phyloP scores from a whole-genome alignment of 495 filamentous ascomycete species.

The Pseudoneurospora amorphoporcata region DNA sequence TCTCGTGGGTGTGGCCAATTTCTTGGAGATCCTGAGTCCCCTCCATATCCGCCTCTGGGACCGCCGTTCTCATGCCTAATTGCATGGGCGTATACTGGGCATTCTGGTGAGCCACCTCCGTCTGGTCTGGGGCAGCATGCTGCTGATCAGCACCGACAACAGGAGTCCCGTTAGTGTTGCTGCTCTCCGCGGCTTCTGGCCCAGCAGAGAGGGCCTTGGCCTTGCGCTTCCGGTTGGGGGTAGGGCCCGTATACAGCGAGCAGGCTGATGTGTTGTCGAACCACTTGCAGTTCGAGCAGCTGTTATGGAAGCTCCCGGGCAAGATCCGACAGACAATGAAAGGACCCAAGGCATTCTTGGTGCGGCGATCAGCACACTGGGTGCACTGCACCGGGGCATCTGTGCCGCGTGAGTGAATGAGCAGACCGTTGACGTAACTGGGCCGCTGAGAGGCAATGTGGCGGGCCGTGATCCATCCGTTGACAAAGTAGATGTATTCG shows the following conservation, averaged over 20 bases:
- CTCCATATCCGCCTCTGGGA: not conserved
- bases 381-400: constrained; percentile 15
- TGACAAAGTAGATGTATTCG: constrained; percentile 22
- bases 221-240: constrained; percentile 26
- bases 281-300: constrained; percentile 31
- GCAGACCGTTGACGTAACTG: constrained; percentile 26
- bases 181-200: not conserved
- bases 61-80: not conserved
- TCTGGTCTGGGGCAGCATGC: not conserved
- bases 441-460: constrained; percentile 26
- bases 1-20: not conserved
- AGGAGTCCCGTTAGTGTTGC: not conserved
- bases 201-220: constrained; percentile 10
- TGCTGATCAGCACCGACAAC: not conserved
- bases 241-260: constrained; percentile 25
- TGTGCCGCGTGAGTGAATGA: constrained; percentile 24
- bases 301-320: constrained; percentile 20
- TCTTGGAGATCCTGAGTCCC: not conserved
- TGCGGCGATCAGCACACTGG: constrained; percentile 17
- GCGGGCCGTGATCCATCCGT: constrained; percentile 25
- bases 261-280: constrained; percentile 25
- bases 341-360: constrained; percentile 20
- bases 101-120: not conserved
- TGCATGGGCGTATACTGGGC: not conserved
- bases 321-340: constrained; percentile 20